Conservation (phyloP, 2,329 filamentous ascomycete genomes). For the Scedosporium apiospermum region DNA sequence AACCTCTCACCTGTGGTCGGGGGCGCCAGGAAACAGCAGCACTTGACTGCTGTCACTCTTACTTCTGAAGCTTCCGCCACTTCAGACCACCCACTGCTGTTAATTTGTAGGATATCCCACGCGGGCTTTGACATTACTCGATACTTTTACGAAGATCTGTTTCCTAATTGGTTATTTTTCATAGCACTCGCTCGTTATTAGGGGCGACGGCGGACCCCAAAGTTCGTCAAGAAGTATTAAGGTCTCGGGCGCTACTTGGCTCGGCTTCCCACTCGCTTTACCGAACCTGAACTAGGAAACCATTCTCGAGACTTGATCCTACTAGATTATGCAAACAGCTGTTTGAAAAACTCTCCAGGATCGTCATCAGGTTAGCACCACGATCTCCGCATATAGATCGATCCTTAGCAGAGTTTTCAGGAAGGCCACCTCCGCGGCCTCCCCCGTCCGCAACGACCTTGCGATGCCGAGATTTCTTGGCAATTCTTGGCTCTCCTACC, state of each 20-base stretch:
- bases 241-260: background rate
- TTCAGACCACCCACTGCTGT: background rate
- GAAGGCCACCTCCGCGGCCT: no score
- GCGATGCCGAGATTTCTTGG: no score
- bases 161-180: background rate
- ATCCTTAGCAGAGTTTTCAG: no score
- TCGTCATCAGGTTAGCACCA: background rate
- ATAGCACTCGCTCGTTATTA: background rate
- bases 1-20: no score
- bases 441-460: no score
- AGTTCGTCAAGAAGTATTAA: background rate
- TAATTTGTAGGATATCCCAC: background rate
- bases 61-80: no score
- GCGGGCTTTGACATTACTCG: background rate
- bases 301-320: background rate
- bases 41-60: no score
- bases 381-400: background rate
- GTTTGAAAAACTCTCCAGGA: background rate
- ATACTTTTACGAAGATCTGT: background rate
- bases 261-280: background rate
- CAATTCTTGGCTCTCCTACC: no score
- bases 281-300: background rate
- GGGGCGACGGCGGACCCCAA: background rate
- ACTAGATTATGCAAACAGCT: background rate
- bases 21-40: no score